Evolutionary conservation across 2,329 filamentous ascomycete species (phyloP).

Genomic region (Lecanicillium sp.): DNA sequence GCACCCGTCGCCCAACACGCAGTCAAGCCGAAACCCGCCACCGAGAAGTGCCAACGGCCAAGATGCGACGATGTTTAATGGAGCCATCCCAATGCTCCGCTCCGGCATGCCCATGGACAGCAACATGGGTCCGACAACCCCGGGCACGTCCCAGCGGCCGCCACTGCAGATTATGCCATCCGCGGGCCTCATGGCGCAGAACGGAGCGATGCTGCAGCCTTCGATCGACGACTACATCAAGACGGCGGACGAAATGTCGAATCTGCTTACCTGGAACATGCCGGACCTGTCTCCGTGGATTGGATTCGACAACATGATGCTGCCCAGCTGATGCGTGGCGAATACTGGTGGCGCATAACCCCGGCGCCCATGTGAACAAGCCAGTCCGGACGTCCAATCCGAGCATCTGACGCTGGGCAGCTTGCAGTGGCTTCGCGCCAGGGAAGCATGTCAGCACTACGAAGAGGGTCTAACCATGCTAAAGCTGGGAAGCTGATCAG

Average conservation of each 20-base stretch:
- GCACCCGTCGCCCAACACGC: slow-evolving; percentile 14
- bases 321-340: slow-evolving; percentile 1
- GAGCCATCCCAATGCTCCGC: slow-evolving; percentile 11
- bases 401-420: too few relatives aligned
- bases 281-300: slow-evolving; percentile 18
- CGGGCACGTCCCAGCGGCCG: slow-evolving; percentile 7
- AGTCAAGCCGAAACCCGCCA: slow-evolving; percentile 12
- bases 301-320: slow-evolving; percentile 9
- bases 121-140: slow-evolving; percentile 4
- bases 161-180: slow-evolving; percentile 16
- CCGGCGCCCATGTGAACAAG: background rate
- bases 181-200: slow-evolving; percentile 16
- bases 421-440: too few relatives aligned
- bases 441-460: too few relatives aligned
- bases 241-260: slow-evolving; percentile 22
- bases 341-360: background rate
- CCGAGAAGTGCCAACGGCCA: background rate
- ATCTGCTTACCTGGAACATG: slow-evolving; percentile 20
- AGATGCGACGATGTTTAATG: slow-evolving; percentile 5
- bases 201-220: slow-evolving; percentile 15
- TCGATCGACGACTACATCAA: slow-evolving; percentile 21
- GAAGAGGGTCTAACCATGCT: too few relatives aligned
- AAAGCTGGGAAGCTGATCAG: too few relatives aligned
- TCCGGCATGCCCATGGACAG: slow-evolving; percentile 8
- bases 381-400: too few relatives aligned